Evolutionary conservation across 805 yeast species (phyloP).

Genomic region (Candida maesae): DNA sequence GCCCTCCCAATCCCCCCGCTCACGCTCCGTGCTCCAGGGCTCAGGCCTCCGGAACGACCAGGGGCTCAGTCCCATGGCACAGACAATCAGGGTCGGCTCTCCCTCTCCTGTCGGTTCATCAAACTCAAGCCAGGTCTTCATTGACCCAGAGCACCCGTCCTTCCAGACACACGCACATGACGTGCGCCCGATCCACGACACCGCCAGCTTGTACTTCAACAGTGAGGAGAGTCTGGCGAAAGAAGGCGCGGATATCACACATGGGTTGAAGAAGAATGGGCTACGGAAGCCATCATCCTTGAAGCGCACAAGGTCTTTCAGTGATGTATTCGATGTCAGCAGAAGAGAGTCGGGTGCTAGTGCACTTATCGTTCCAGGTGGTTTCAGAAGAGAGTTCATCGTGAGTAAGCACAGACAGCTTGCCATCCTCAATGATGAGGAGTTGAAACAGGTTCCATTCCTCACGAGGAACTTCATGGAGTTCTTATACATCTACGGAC

Average conservation of each 20-base stretch:
- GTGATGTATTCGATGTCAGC: conserved; percentile 20
- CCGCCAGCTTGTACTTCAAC: conserved; percentile 17
- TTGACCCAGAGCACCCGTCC: conserved; percentile 20
- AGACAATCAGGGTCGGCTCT: not conserved
- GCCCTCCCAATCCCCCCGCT: conserved; percentile 4
- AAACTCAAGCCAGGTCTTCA: conserved; percentile 10
- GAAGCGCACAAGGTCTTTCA: conserved; percentile 20
- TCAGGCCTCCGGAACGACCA: conserved; percentile 4
- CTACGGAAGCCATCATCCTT: conserved; percentile 7
- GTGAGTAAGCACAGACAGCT: conserved; percentile 32
- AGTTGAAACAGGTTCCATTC: conserved; percentile 39
- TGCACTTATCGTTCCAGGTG: conserved; percentile 74
- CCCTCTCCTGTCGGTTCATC: conserved; percentile 12
- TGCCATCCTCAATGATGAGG: conserved; percentile 24
- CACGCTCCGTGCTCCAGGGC: conserved; percentile 4
- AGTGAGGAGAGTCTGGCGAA: conserved; percentile 14
- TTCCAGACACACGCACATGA: conserved; percentile 15
- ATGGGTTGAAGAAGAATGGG: conserved; percentile 17
- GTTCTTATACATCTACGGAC: conserved; percentile 75
- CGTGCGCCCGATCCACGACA: conserved; percentile 12
- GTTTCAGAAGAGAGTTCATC: conserved; percentile 71
- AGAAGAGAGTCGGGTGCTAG: conserved; percentile 65
- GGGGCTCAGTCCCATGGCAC: not conserved
- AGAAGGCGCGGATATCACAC: conserved; percentile 27
- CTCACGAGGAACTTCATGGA: conserved; percentile 72